Conservation (phyloP, 805 yeast species). For the Suhomyces sp. region DNA sequence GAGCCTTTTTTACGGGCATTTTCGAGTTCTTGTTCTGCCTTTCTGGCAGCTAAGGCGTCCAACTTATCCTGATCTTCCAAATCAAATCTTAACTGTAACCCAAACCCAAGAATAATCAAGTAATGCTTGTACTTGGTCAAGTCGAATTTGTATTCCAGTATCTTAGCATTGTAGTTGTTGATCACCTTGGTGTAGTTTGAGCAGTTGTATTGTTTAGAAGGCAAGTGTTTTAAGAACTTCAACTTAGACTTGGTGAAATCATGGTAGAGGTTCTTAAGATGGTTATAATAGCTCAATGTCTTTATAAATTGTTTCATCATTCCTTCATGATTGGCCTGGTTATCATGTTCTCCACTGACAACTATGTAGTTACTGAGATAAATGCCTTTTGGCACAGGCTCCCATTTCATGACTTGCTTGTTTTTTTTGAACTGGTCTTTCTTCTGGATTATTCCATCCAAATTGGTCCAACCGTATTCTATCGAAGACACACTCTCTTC, state of each 20-base stretch:
- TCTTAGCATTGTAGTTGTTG: slow-evolving; percentile 39
- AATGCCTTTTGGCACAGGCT: slow-evolving; percentile 38
- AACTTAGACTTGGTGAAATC: slow-evolving; percentile 30
- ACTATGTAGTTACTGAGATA: slow-evolving; percentile 36
- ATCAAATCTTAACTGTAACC: slow-evolving; percentile 45
- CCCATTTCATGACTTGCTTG: slow-evolving; percentile 44
- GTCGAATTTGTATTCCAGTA: slow-evolving; percentile 45
- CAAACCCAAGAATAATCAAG: slow-evolving; percentile 45
- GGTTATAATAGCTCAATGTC: slow-evolving; percentile 40
- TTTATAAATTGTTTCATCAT: slow-evolving; percentile 44
- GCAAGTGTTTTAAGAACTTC: slow-evolving; percentile 29
- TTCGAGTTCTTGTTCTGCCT: not conserved
- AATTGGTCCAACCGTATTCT: slow-evolving; percentile 77
- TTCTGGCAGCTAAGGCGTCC: not conserved
- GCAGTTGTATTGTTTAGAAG: slow-evolving; percentile 12
- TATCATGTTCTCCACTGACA: slow-evolving; percentile 15
- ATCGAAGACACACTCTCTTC: slow-evolving; percentile 71
- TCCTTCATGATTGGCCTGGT: slow-evolving; percentile 30
- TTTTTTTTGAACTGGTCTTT: slow-evolving; percentile 29
- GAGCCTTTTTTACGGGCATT: not conserved
- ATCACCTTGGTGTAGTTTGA: slow-evolving; percentile 37
- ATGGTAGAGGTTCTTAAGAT: slow-evolving; percentile 33
- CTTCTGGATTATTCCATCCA: slow-evolving; percentile 28
- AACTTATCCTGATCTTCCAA: slow-evolving; percentile 32
- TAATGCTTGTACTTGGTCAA: slow-evolving; percentile 45